Evolutionary conservation across 495 filamentous ascomycete species (phyloP).

Genomic region (Neurospora intermedia): DNA sequence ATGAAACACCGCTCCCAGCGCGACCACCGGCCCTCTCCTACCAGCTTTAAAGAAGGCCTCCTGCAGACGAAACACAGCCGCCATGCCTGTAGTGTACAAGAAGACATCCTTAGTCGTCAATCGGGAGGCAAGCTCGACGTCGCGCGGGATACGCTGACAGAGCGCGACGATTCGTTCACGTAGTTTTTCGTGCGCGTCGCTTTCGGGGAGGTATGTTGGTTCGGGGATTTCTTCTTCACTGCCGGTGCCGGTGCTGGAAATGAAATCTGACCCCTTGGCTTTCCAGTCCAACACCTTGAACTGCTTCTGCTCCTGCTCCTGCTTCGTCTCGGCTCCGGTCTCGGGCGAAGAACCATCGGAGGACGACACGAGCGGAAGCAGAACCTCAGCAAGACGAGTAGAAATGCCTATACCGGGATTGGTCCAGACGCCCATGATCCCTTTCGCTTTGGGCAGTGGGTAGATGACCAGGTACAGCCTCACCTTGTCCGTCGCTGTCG

Average conservation of each 20-base stretch:
- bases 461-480: constrained; percentile 28
- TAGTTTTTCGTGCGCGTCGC: constrained; percentile 17
- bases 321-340: too few species aligned
- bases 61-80: constrained; percentile 21
- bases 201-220: constrained; percentile 14
- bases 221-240: too few species aligned
- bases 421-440: constrained; percentile 28
- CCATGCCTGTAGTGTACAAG: constrained; percentile 39
- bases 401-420: constrained; percentile 29
- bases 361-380: constrained; percentile 10
- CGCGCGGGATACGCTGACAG: constrained; percentile 19
- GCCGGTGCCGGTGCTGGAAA: not conserved
- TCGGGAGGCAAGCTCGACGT: not conserved
- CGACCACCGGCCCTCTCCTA: constrained; percentile 14
- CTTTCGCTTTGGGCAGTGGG: constrained; percentile 15
- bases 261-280: not conserved
- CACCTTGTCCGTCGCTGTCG: not conserved
- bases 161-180: constrained; percentile 24
- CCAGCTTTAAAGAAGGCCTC: constrained; percentile 8
- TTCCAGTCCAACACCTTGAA: constrained; percentile 12
- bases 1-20: constrained; percentile 29
- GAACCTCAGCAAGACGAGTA: constrained; percentile 25
- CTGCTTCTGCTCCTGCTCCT: too few species aligned
- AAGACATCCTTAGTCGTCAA: constrained; percentile 28
- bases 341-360: too few species aligned